Percentiles rank a stretch among this genome's conserved stretches.
These are phyloP conservation scores for Fibroporia radiculosa DNA, from an alignment of 768 basidiomycete species.

Conservation along the genomic window DNA sequence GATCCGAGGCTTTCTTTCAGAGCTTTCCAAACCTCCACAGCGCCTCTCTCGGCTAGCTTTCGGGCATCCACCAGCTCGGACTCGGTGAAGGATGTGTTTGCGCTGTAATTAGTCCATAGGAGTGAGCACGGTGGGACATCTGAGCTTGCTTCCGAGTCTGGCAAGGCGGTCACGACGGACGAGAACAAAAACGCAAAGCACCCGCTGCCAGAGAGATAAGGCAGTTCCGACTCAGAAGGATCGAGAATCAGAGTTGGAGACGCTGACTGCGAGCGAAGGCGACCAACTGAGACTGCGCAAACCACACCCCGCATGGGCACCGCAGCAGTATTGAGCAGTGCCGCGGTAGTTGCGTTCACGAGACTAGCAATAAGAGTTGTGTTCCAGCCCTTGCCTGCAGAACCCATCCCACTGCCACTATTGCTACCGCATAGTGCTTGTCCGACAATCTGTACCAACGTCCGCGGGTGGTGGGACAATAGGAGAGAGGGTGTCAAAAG, in stretches of 20 bases:
- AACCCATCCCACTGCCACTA: slow-evolving; percentile 17
- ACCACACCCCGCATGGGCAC: slow-evolving; percentile 72
- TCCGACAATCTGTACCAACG: slow-evolving; percentile 70
- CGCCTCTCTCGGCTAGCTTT: slow-evolving; percentile 41
- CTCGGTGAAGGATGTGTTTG: slow-evolving; percentile 33
- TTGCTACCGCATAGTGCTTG: slow-evolving; percentile 42
- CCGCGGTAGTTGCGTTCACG: slow-evolving; percentile 64
- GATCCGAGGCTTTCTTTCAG: slow-evolving; percentile 36
- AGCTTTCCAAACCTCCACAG: slow-evolving; percentile 36
- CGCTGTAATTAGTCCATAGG: slow-evolving; percentile 53
- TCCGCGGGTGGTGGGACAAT: slow-evolving; percentile 60
- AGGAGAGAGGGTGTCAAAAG: slow-evolving; percentile 55
- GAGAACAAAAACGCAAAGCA: slow-evolving; percentile 64
- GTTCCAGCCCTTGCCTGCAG: slow-evolving; percentile 22
- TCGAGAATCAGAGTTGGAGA: slow-evolving; percentile 38
- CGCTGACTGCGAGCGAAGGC: slow-evolving; percentile 16
- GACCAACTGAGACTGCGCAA: slow-evolving; percentile 56
- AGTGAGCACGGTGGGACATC: slow-evolving; percentile 11
- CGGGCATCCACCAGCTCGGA: slow-evolving; percentile 34
- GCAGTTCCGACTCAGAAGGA: slow-evolving; percentile 38
- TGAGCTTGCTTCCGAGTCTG: slow-evolving; percentile 6
- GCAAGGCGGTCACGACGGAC: slow-evolving; percentile 22
- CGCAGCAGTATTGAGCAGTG: slow-evolving; percentile 62
- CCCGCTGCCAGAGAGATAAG: slow-evolving; percentile 36
- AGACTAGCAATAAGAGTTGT: slow-evolving; percentile 50